Evolutionary conservation across 1,284 basidiomycete species (phyloP), one percentile per base, ranked within the genome.

Genomic region (Cryptococcus sp.): DNA sequence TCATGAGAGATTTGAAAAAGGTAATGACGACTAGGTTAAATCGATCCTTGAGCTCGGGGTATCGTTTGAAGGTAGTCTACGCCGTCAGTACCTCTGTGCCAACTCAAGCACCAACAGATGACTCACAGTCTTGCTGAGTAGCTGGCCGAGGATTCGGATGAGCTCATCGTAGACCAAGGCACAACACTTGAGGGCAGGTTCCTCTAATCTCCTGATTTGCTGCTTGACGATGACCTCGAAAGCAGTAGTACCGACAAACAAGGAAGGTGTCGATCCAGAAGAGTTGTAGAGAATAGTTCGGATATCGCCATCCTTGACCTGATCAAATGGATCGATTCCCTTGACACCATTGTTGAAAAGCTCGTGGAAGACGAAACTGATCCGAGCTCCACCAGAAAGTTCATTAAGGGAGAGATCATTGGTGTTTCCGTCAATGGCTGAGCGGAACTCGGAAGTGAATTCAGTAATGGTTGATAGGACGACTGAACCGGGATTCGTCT

Each of bases 221-320:
- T 97, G 91, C 79, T 98, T 98, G 64, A 98, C 91, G 64, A 98
- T 98, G 54, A 93, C 88, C 73, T 98, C 93, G 63, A 98, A 98
- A 1, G 94, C 94, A 54, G 88, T 86, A 0, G 94, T 94, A 19
- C 92, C 91, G 46, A 98, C 93, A 70, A 98, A 98, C 16, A 98
- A 80, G 0, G 93, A 86, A 22, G 94, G 94, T 5, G 92, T 94
- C 4, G 91, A 96, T 71, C 94, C 94, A 23, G 91, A 94, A 55
- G 93, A 96, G 78, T 98, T 98, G 80, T 98, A 98, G 49, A 98
- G 76, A 62, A 96, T 87, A 2, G 85, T 92, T 45, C 94, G 82
- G 70, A 98, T 97, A 76, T 98, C 94, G 24, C 92, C 89, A 71
- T 98, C 94, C 77, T 98, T 97, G 58, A 97, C 90, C 76, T 93